phyloP scores from a whole-genome alignment of 441 rosid species.

The California macrophylla region DNA sequence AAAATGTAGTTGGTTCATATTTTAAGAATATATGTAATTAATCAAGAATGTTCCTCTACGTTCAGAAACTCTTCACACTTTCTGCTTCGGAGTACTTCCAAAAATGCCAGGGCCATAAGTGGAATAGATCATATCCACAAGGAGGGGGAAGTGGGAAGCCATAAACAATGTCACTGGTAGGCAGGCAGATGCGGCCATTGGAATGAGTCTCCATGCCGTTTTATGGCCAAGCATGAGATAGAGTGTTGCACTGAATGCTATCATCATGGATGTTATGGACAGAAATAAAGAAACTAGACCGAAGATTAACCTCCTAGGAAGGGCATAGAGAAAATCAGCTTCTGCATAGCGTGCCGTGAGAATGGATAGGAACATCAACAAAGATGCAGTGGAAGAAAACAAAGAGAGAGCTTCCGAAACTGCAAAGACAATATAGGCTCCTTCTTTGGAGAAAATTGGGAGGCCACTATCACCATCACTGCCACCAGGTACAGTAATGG shows the following conservation, averaged over 20 bases:
- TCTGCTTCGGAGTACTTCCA: neutral
- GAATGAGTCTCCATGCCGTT: slow-evolving; percentile 4
- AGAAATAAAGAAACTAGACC: slow-evolving; percentile 28
- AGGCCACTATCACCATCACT: slow-evolving; percentile 18
- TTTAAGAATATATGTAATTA: neutral
- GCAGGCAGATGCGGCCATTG: slow-evolving; percentile 9
- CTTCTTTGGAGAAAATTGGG: slow-evolving; percentile 7
- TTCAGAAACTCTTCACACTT: neutral
- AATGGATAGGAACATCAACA: slow-evolving; percentile 34
- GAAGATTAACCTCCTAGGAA: slow-evolving; percentile 29
- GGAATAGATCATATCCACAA: slow-evolving; percentile 7
- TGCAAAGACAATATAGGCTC: slow-evolving; percentile 15
- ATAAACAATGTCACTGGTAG: slow-evolving; percentile 12
- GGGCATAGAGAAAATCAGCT: slow-evolving; percentile 27
- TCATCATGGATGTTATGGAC: slow-evolving; percentile 27
- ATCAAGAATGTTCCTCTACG: neutral
- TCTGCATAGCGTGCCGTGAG: slow-evolving; percentile 31
- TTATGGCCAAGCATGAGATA: slow-evolving; percentile 15
- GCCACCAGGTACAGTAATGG: slow-evolving; percentile 33
- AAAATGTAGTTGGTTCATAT: neutral
- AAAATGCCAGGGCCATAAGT: slow-evolving; percentile 12
- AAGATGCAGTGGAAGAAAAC: slow-evolving; percentile 29
- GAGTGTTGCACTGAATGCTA: slow-evolving; percentile 28
- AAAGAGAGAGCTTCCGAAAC: slow-evolving; percentile 27
- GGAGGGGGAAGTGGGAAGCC: slow-evolving; percentile 1